Base-by-base conservation (phyloP, 2,329 filamentous ascomycete species). In the Ophiostoma perfectum region DNA sequence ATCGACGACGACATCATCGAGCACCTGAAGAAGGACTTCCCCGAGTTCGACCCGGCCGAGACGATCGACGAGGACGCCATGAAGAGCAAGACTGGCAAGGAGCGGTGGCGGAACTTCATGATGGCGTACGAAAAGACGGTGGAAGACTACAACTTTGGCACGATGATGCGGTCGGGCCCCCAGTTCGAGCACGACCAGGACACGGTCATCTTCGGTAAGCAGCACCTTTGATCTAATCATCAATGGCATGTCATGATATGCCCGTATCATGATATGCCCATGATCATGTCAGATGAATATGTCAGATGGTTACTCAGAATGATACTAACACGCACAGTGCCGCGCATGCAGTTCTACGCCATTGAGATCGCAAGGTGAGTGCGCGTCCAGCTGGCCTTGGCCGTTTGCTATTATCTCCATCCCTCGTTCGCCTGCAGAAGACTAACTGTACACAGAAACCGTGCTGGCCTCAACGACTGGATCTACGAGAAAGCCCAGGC, bases 111-210 rank as follows among this genome's bases (percentile, higher is more conserved):
- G 75, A 91, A 90, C 72, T 99, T 97, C 81, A 90, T 97, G 86
- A 93, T 90, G 84, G 82, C 84, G 71, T 99, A 97, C 78, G 93
- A 98, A 81, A 93, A 96, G 80, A 94, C 86, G 80, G 83, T 99
- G n/a, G 90, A 95, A 72, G 96, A 99, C 80, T 99, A 89, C 84
- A 99, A 97, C 83, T 99, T 97, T 79, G 95, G 95, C 68, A 97
- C 95, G 45, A 93, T 99, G 85, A 78, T 99, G 74, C 88, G 95
- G 69, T 84, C 86, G 69, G 91, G 86, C 75, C 85, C 92, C 49
- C 91, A 90, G 74, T 87, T 79, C 67, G 94, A 97, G 79, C 98
- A 99, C 77, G 91, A 89, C 67, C 84, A 96, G 80, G 83, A 96
- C 68, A 92, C 90, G 67, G 97, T 93, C 3, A 97, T 99, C 67